These are phyloP conservation scores for Starmerella powellii DNA, from an alignment of 805 yeast genomes.

Conservation along the genomic window DNA sequence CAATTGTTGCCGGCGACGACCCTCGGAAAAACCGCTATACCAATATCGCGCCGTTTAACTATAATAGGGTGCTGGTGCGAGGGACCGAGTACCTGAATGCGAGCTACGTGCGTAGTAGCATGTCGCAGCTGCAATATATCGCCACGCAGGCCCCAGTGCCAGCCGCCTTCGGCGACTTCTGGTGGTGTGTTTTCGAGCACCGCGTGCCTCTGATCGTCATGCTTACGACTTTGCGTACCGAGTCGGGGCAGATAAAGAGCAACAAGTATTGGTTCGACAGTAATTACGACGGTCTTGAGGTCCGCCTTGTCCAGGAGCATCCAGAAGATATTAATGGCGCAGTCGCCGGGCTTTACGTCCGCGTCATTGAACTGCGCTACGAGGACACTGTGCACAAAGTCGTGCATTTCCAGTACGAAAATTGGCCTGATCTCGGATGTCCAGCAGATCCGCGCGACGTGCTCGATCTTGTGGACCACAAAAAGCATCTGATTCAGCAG, in stretches of 20 bases:
- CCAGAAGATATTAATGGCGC: slow-evolving; percentile 8
- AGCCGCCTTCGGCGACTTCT: slow-evolving; percentile 73
- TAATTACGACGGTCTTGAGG: slow-evolving; percentile 29
- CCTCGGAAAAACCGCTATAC: slow-evolving; percentile 79
- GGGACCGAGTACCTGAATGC: slow-evolving; percentile 70
- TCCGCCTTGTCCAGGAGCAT: slow-evolving; percentile 23
- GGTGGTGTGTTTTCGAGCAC: slow-evolving; percentile 63
- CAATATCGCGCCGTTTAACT: slow-evolving; percentile 79
- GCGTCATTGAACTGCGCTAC: slow-evolving; percentile 36
- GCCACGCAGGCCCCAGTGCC: slow-evolving; percentile 90
- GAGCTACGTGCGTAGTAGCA: slow-evolving; percentile 41
- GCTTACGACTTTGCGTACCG: slow-evolving; percentile 57
- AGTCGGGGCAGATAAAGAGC: slow-evolving; percentile 75
- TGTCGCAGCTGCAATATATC: slow-evolving; percentile 42
- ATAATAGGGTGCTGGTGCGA: slow-evolving; percentile 57
- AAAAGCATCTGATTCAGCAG: slow-evolving; percentile 30
- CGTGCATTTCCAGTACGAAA: slow-evolving; percentile 60
- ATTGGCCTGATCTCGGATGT: slow-evolving; percentile 82
- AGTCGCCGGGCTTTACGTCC: slow-evolving; percentile 22
- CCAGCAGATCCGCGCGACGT: slow-evolving; percentile 50
- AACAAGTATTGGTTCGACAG: slow-evolving; percentile 74
- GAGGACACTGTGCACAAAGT: slow-evolving; percentile 34
- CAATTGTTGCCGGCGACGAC: slow-evolving; percentile 66
- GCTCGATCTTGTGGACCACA: slow-evolving; percentile 41
- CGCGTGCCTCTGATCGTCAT: slow-evolving; percentile 57